These are phyloP conservation scores for Rosa chinensis DNA, from an alignment of 306 rosid genomes.

Conservation along the genomic window DNA sequence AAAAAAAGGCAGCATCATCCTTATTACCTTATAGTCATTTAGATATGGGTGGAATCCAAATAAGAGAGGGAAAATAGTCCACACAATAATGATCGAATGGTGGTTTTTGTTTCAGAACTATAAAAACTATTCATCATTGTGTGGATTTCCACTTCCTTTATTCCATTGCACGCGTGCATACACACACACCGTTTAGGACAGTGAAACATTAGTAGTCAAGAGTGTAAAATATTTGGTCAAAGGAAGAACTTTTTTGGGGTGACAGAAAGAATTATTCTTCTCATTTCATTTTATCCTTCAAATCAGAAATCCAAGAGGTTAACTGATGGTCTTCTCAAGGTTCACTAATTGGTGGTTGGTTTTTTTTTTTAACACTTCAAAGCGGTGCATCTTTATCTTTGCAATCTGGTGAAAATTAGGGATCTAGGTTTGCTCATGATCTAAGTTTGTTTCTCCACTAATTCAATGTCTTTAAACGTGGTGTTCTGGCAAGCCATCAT, in stretches of 20 bases:
- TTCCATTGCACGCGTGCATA: neutral
- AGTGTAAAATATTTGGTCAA: neutral
- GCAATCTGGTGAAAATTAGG: neutral
- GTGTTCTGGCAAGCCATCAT: slow-evolving; percentile 4
- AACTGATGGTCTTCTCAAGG: neutral
- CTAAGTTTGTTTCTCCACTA: neutral
- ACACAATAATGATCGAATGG: too few species aligned
- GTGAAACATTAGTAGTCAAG: neutral
- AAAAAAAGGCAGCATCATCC: too few species aligned
- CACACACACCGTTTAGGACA: neutral
- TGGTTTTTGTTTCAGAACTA: neutral
- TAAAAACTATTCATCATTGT: neutral
- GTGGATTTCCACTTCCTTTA: neutral
- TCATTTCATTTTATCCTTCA: neutral
- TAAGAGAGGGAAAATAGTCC: too few species aligned
- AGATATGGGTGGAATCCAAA: too few species aligned
- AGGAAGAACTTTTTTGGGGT: neutral
- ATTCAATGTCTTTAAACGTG: neutral
- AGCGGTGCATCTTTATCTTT: neutral
- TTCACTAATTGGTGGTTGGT: neutral
- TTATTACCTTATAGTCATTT: too few species aligned
- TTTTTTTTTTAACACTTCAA: neutral
- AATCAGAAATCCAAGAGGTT: neutral
- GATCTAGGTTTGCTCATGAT: neutral
- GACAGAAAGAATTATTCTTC: neutral